phyloP scores from a whole-genome alignment of 345 rosid genomes.

The Populus ilicifolia region DNA sequence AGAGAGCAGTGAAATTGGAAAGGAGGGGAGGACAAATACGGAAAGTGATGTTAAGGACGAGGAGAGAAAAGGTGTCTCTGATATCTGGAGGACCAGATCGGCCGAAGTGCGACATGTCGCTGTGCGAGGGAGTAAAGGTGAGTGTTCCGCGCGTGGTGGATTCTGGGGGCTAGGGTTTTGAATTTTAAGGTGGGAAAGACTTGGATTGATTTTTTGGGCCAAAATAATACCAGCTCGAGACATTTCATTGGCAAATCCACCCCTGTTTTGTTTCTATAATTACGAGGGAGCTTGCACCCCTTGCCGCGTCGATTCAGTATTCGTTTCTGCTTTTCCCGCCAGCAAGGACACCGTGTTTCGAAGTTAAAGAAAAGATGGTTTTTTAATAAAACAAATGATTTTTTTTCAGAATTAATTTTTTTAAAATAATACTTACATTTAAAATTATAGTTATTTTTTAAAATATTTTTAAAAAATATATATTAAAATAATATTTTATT shows the following conservation, averaged over 20 bases:
- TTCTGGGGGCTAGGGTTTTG: constrained; percentile 11
- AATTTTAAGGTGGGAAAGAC: not conserved
- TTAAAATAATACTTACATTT: too few relatives aligned
- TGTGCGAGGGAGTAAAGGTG: not conserved
- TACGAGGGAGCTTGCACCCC: too few relatives aligned
- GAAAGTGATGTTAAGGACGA: constrained; percentile 73
- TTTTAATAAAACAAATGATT: too few relatives aligned
- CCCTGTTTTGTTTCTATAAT: not conserved
- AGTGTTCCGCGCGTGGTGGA: not conserved
- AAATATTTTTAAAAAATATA: too few relatives aligned
- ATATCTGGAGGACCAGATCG: constrained; percentile 61
- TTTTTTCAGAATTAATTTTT: too few relatives aligned
- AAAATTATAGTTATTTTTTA: too few relatives aligned
- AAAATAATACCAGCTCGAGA: not conserved
- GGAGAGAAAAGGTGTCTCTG: constrained; percentile 57
- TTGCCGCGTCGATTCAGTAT: not conserved
- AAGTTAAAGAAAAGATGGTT: too few relatives aligned
- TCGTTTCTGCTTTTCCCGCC: not conserved
- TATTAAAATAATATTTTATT: too few relatives aligned
- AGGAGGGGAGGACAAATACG: constrained; percentile 33
- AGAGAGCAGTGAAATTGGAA: not conserved
- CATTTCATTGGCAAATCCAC: too few relatives aligned
- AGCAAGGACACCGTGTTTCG: not conserved
- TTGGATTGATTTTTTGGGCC: not conserved
- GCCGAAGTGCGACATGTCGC: constrained; percentile 50